A percentile compares a stretch with the other conserved stretches of the same genome.
These are phyloP conservation scores for Leucosporidium yakuticum DNA, from an alignment of 768 basidiomycete species.

Conservation along the genomic window DNA sequence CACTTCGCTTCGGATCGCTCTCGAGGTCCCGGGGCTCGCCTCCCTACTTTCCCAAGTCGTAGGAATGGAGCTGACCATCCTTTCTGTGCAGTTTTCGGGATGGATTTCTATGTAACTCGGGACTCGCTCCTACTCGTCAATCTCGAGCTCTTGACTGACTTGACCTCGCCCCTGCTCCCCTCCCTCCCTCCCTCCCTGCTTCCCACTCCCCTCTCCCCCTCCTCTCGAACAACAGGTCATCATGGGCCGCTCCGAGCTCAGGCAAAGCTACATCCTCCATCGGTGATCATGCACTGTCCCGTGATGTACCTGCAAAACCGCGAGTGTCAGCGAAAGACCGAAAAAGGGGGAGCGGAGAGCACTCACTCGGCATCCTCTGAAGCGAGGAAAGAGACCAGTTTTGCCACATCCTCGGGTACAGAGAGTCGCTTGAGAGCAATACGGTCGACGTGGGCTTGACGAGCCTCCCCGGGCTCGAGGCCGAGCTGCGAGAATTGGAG, in stretches of 20 bases:
- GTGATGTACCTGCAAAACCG: too few species aligned
- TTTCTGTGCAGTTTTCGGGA: slow-evolving; percentile 63
- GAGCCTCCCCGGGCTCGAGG: neutral
- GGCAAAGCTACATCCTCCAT: slow-evolving; percentile 57
- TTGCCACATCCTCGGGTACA: slow-evolving; percentile 17
- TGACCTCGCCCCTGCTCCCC: too few species aligned
- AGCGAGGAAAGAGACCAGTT: slow-evolving; percentile 28
- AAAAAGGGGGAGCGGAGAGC: too few species aligned
- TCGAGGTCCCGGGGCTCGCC: neutral
- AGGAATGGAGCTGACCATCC: too few species aligned
- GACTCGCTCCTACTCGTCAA: neutral
- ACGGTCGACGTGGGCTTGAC: neutral
- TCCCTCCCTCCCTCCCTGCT: neutral
- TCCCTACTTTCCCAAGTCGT: slow-evolving; percentile 44
- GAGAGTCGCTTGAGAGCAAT: neutral
- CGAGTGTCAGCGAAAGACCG: too few species aligned
- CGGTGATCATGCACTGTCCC: too few species aligned
- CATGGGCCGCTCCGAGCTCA: slow-evolving; percentile 90
- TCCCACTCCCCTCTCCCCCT: neutral
- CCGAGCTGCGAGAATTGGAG: neutral
- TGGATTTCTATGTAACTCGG: slow-evolving; percentile 77
- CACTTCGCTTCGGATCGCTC: too few species aligned
- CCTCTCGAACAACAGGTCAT: slow-evolving; percentile 49
- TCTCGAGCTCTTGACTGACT: neutral
- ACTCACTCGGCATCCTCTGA: slow-evolving; percentile 27